These are phyloP conservation scores for Sphagnum magellanicum DNA, from an alignment of 228 moss, liverwort and hornwort genomes.

Conservation along the genomic window DNA sequence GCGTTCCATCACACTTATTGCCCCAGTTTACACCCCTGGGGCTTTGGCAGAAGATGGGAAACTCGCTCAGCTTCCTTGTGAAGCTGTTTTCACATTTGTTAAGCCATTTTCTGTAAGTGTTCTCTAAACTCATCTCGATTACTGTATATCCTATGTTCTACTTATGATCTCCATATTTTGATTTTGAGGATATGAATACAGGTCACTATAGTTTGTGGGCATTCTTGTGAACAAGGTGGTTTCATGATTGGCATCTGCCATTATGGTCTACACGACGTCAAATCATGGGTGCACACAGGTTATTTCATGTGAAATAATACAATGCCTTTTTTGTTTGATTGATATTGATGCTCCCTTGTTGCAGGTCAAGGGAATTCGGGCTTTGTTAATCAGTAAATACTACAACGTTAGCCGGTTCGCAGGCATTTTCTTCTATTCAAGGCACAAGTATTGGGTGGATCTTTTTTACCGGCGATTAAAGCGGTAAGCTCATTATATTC, in stretches of 20 bases:
- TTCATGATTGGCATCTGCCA: too few relatives aligned
- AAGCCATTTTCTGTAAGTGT: constrained; percentile 54
- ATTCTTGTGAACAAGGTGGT: too few relatives aligned
- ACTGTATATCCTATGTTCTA: too few relatives aligned
- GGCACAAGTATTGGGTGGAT: constrained; percentile 51
- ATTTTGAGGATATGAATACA: too few relatives aligned
- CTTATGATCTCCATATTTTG: too few relatives aligned
- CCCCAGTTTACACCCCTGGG: constrained; percentile 52
- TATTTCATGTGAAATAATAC: too few relatives aligned
- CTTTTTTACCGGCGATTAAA: constrained; percentile 31
- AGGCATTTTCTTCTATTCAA: constrained; percentile 44
- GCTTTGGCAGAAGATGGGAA: constrained; percentile 30
- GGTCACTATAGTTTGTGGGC: too few relatives aligned
- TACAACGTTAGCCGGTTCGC: constrained; percentile 62
- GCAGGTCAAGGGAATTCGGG: constrained; percentile 57
- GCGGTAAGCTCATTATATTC: constrained; percentile 18
- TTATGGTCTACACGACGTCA: too few relatives aligned
- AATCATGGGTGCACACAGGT: too few relatives aligned
- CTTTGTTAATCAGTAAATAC: constrained; percentile 49
- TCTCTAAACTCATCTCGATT: background rate
- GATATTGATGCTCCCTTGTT: background rate
- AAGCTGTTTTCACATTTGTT: constrained; percentile 39
- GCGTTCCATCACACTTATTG: constrained; percentile 57
- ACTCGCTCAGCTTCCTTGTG: constrained; percentile 31
- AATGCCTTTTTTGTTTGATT: too few relatives aligned